Evolutionary conservation across 2,329 filamentous ascomycete genomes (phyloP), one percentile per base, ranked within the genome.

Genomic region (Alternaria viburni): DNA sequence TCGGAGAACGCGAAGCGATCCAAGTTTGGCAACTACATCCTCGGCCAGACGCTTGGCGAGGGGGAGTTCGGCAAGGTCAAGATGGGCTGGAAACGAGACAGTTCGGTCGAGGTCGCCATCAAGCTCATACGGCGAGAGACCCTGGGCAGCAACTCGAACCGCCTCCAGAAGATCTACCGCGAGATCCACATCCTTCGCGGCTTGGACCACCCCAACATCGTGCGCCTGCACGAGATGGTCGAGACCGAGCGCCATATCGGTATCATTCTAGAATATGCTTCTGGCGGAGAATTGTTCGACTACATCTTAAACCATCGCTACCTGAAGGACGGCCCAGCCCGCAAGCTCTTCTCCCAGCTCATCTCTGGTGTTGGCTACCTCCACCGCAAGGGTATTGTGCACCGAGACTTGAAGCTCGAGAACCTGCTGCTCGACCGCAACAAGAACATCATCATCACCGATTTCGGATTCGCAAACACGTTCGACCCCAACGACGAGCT

Each of bases 21-120:
- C 45, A 94, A 93, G 69, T 98, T 99, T 78, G 95, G 95, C 64
- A 93, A 97, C 67, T 99, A 98, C 80, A 93, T 97, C 64, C 86
- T 99, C 4, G 96, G 96, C 36, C 95, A 97, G 79, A 98, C 95
- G 3, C 90, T 99, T 54, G 96, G 96, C 54, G 96, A 99, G 83
- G 96, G 96, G 66, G 96, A 99, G 81, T 99, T 99, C 79, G 96
- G 96, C 69, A 99, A 99, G 79, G 96, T 99, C 74, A 98, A 97
- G 81, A 89, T 98, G 76, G 96, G 96, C 25, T 99, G 96, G 96
- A 98, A 97, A 81, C 92, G 93, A 78, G 94, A 97, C 80, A 94
- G 93, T 64, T 94, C 90, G 68, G 91, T 97, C 30, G 77, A 96
- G 86, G 96, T 99, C 71, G 96, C 96, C 66, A 97, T 99, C 85